Evolutionary conservation across 768 basidiomycete species (phyloP), one percentile per base, ranked within the genome.

Genomic region (Hypholoma sublateritium): DNA sequence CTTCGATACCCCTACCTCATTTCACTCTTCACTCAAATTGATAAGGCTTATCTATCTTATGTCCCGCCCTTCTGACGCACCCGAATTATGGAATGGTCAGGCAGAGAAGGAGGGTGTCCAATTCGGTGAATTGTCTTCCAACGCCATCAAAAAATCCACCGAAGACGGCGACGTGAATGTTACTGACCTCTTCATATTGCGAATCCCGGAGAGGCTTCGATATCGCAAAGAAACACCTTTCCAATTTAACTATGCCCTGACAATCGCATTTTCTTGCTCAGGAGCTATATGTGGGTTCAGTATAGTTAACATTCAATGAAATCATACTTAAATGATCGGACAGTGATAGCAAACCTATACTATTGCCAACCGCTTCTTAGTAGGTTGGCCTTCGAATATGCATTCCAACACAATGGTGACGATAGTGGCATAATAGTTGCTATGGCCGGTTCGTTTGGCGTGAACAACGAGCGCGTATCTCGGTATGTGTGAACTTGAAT

Each of bases 321-420:
- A 17, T 34, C 28, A 17, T 17, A 12, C 9, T n/a, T 17, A 32
- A 7, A 14, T 45, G 4, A 34, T 17, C n/a, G 25, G 42, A 28
- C 55, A 87, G 86, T 74, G 39, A 82, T 84, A 14, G 80, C 82
- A 22, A 93, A 93, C 65, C 65, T 92, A 44, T 93, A 92, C 64
- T 93, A 92, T 62, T 88, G 85, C 58, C 89, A 90, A 72, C 91
- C 91, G 0, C 67, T 93, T 62, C 73, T 92, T 8, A 88, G 89
- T 83, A 68, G 59, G 59, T 25, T 47, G 59, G n/a, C 62, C 3
- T 21, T 39, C 37, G 19, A 28, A 41, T 25, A n/a, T 22, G 11
- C 32, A 22, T 28, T n/a, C n/a, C n/a, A n/a, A 21, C 12, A 19
- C 13, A 5, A 25, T 19, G 13, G 28, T 39, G 32, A 41, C 44